Base-by-base conservation (phyloP, 2,329 filamentous ascomycete species). In the Aureobasidium sp. region DNA sequence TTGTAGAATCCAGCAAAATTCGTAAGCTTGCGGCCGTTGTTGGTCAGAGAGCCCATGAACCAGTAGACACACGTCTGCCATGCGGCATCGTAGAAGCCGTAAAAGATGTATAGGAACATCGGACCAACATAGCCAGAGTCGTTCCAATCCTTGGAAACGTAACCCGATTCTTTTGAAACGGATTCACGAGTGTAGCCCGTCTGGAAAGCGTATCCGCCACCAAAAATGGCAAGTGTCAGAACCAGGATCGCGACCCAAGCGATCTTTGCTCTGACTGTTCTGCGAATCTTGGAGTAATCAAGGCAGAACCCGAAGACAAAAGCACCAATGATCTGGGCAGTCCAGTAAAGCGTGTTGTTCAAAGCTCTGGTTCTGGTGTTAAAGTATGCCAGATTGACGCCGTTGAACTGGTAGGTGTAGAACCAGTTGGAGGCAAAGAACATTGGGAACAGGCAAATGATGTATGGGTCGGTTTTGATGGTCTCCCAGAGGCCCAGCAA, bases 51-150 rank as follows among this genome's bases (percentile, higher is more conserved):
- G 47, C 91, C 91, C 86, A 97, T 95, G 74, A 86, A 90, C 90
- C 90, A 96, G 76, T 97, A 96, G 45, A 90, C 84, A 63, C 77
- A 83, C 0, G 89, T 91, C 74, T 97, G 91, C 85, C 89, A 96
- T 52, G 84, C 80, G 38, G 90, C 88, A 67, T 96, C 91, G 62
- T 84, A 93, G 69, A 93, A 85, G 35, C 89, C 89, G 67, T 93
- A 94, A 70, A 90, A 90, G 64, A 95, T 88, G 74, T 90, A 94
- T 49, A 95, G 72, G 68, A 95, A 88, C 80, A 95, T 88, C 11
- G 87, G 86, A 0, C 85, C 88, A 55, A 84, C 76, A 65, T 85
- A 93, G 51, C 80, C 81, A 24, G 74, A 70, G 53, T 81, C 75
- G 2, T 74, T 77, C 83, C 86, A 93, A 68, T 93, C 88, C 45